Evolutionary conservation across 2,329 filamentous ascomycete genomes (phyloP).

Genomic region (Colletotrichum cordylinicola): DNA sequence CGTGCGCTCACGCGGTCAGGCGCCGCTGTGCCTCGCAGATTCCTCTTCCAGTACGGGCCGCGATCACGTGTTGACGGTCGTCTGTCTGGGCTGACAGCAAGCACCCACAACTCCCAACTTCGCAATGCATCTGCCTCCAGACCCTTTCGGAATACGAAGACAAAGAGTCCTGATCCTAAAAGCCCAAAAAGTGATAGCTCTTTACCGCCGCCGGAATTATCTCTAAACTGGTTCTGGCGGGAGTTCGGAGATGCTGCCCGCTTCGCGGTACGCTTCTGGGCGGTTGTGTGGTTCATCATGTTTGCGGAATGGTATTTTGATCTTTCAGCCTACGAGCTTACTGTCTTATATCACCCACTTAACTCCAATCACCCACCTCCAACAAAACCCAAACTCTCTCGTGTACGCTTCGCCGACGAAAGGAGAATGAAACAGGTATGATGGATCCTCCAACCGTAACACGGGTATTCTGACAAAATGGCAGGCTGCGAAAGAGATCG

Average conservation of each 20-base stretch:
- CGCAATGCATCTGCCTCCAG: background rate
- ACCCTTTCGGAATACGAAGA: background rate
- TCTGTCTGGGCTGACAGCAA: background rate
- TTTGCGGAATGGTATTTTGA: too few relatives aligned
- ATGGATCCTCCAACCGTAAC: background rate
- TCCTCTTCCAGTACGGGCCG: background rate
- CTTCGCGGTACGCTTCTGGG: too few relatives aligned
- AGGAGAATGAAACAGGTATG: background rate
- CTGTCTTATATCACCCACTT: too few relatives aligned
- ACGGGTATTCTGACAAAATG: background rate
- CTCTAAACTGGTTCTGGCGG: too few relatives aligned
- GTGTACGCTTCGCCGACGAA: background rate
- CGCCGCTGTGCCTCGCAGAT: background rate
- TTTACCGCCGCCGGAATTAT: too few relatives aligned
- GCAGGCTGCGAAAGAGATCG: slow-evolving; percentile 6
- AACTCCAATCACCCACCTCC: too few relatives aligned
- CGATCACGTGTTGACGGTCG: background rate
- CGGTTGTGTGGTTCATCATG: too few relatives aligned
- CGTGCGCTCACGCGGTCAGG: background rate
- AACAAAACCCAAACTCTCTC: background rate
- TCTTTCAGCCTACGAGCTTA: too few relatives aligned
- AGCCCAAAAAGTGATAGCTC: background rate
- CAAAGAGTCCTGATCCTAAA: background rate
- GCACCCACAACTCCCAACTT: background rate
- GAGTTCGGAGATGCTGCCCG: too few relatives aligned